Evolutionary conservation across 78 protist genomes (phyloP).

Genomic region (Dictyostelium citrinum): DNA sequence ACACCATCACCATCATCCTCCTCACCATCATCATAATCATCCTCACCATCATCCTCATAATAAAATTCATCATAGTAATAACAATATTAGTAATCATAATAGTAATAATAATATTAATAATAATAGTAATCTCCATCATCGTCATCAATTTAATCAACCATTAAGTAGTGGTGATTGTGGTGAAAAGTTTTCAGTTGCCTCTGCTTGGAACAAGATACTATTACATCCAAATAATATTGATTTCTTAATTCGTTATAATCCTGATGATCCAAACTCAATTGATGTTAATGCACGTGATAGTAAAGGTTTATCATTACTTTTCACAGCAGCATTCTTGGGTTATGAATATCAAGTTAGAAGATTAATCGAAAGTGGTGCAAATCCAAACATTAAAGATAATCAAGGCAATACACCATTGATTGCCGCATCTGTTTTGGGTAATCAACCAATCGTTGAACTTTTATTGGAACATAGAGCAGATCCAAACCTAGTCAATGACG

Average conservation of each 20-base stretch:
- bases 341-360: constrained; percentile 69
- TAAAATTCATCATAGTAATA: no score
- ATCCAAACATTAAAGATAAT: constrained; percentile 64
- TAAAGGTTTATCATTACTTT: constrained; percentile 41
- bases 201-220: constrained; percentile 53
- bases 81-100: no score
- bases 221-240: constrained; percentile 26
- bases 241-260: constrained; percentile 16
- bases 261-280: constrained; percentile 62
- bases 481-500: constrained; percentile 51
- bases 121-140: no score
- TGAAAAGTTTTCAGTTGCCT: constrained; percentile 21
- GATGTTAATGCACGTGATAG: constrained; percentile 52
- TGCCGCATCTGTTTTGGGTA: constrained; percentile 59
- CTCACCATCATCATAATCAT: not conserved
- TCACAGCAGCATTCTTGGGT: constrained; percentile 57
- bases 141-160: not conserved
- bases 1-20: not conserved
- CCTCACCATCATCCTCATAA: no score
- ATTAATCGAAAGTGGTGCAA: constrained; percentile 67
- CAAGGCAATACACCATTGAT: constrained; percentile 69
- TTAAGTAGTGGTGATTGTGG: not conserved
- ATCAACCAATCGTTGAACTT: constrained; percentile 11
- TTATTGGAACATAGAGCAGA: constrained; percentile 43
- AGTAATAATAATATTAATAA: no score